Evolutionary conservation across 2,329 filamentous ascomycete species (phyloP).

Genomic region (Penicillium sp.): DNA sequence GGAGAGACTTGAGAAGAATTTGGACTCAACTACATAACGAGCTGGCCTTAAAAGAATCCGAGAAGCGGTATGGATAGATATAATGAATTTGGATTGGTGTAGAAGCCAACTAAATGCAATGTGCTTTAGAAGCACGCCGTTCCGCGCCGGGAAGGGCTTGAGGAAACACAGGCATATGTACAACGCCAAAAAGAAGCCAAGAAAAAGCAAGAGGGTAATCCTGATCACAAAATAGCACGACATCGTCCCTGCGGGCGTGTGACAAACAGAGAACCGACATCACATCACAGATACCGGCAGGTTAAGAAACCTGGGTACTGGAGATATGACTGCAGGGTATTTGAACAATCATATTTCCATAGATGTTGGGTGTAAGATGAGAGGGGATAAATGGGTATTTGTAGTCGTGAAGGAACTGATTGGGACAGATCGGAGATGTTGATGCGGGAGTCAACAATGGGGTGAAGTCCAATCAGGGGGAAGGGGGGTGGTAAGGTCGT

Average conservation of each 20-base stretch:
- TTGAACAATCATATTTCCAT: conserved; percentile 3
- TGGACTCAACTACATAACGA: too few species aligned
- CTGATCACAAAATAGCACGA: conserved; percentile 9
- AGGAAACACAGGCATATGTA: conserved; percentile 10
- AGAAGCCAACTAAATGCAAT: conserved; percentile 17
- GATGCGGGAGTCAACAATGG: neutral
- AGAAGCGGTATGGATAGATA: too few species aligned
- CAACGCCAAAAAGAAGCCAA: conserved; percentile 9
- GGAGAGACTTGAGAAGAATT: too few species aligned
- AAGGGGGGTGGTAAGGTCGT: neutral
- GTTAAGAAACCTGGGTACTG: neutral
- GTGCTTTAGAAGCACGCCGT: conserved; percentile 11
- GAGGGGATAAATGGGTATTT: conserved; percentile 5
- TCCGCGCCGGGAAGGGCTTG: conserved; percentile 7
- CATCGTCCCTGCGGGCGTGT: conserved; percentile 6
- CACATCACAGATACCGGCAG: neutral
- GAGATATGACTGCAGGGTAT: neutral
- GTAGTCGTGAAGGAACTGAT: neutral
- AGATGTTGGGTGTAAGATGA: neutral
- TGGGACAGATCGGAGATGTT: neutral
- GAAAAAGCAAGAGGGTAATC: neutral
- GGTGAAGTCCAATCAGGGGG: neutral
- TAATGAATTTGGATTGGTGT: neutral
- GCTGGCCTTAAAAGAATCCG: too few species aligned
- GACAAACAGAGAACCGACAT: neutral